Evolutionary conservation across 371 early-diverging fungal genomes (phyloP).

Genomic region (Rhizopus arrhizus): DNA sequence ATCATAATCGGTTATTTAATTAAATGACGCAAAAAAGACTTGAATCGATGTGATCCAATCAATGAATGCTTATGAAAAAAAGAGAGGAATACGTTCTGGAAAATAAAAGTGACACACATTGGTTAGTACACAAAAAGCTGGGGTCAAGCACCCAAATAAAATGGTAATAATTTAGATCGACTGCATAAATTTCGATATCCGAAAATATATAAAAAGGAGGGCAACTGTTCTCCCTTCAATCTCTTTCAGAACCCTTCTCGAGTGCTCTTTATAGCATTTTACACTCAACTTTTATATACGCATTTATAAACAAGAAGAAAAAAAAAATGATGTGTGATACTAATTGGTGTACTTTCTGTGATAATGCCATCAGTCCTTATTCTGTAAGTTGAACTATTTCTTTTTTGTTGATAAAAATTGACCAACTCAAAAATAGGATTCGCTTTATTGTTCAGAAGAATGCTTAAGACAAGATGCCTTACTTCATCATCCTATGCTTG

Average conservation of each 20-base stretch:
- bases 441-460: slow-evolving; percentile 38
- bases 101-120: not conserved
- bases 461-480: slow-evolving; percentile 34
- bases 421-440: slow-evolving; percentile 11
- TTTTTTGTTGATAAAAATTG: not conserved
- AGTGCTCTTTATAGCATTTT: no score
- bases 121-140: slow-evolving; percentile 1
- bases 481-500: slow-evolving; percentile 34
- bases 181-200: no score
- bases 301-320: not conserved
- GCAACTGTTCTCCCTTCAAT: no score
- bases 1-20: not conserved
- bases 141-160: not conserved
- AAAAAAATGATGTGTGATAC: slow-evolving; percentile 25
- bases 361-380: slow-evolving; percentile 29
- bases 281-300: not conserved
- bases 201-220: no score
- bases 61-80: not conserved
- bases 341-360: slow-evolving; percentile 38
- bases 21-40: not conserved
- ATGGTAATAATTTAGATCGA: no score
- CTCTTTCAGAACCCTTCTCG: no score
- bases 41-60: not conserved
- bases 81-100: not conserved
- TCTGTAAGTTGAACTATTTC: slow-evolving; percentile 11